phyloP scores from a whole-genome alignment of 306 rosid species.

The Lathyrus aphaca region DNA sequence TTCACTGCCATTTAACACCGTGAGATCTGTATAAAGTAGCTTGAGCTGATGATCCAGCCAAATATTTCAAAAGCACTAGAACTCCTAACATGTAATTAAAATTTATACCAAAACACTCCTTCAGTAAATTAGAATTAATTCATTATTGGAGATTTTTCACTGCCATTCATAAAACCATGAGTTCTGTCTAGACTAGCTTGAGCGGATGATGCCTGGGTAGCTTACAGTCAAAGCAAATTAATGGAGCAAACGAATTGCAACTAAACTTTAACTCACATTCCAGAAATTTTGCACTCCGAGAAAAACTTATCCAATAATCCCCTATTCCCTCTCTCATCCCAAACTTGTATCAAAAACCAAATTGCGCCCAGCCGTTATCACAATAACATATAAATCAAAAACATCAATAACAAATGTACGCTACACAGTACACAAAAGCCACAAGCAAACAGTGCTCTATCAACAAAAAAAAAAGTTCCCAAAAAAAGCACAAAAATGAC shows the following conservation, averaged over 20 bases:
- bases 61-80: no score
- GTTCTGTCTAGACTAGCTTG: constrained; percentile 11
- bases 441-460: constrained; percentile 35
- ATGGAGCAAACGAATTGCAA: constrained; percentile 19
- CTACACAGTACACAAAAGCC: constrained; percentile 27
- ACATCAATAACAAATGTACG: constrained; percentile 26
- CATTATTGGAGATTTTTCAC: not conserved
- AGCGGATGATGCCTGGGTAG: not conserved
- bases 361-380: not conserved
- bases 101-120: no score
- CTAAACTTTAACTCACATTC: constrained; percentile 16
- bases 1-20: not conserved
- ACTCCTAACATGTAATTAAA: no score
- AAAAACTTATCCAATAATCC: constrained; percentile 32
- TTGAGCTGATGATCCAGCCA: not conserved
- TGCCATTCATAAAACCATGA: not conserved
- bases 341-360: constrained; percentile 15
- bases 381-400: constrained; percentile 22
- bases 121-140: no score
- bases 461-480: constrained; percentile 18
- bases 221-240: constrained; percentile 19
- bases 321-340: constrained; percentile 25
- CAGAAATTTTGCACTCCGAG: constrained; percentile 12
- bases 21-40: not conserved
- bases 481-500: constrained; percentile 31